A percentile compares a stretch with the other conserved stretches of the same genome.
phyloP scores from a whole-genome alignment of 1,284 basidiomycete genomes.

The Retiboletus flavoniger region DNA sequence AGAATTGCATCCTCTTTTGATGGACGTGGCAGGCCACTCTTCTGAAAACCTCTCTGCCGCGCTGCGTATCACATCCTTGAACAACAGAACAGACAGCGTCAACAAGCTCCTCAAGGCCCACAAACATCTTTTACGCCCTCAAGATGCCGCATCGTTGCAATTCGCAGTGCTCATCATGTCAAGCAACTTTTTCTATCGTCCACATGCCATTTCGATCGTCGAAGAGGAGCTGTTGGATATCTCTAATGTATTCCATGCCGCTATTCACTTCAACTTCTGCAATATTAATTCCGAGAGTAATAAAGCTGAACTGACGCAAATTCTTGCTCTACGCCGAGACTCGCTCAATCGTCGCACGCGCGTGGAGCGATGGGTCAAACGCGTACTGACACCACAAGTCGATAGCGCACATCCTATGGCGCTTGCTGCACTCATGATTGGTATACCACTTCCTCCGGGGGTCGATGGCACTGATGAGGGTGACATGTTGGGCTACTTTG shows the following conservation, averaged over 20 bases:
- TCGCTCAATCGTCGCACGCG: conserved; percentile 43
- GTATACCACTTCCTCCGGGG: conserved; percentile 48
- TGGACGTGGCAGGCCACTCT: conserved; percentile 44
- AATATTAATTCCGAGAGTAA: conserved; percentile 44
- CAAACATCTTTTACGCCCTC: conserved; percentile 55
- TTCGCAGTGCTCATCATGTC: conserved; percentile 43
- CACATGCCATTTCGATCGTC: conserved; percentile 42
- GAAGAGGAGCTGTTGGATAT: conserved; percentile 53
- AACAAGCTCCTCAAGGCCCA: conserved; percentile 44
- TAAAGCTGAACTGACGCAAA: conserved; percentile 42
- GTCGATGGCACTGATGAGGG: conserved; percentile 34
- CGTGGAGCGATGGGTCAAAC: conserved; percentile 53
- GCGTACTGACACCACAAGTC: conserved; percentile 42
- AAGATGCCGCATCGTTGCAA: conserved; percentile 49
- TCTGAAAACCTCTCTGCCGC: conserved; percentile 54
- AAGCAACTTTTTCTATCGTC: conserved; percentile 28
- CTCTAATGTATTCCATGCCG: conserved; percentile 40
- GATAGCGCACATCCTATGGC: conserved; percentile 50
- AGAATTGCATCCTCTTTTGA: conserved; percentile 40
- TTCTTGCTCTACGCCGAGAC: conserved; percentile 43
- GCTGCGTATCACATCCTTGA: conserved; percentile 48
- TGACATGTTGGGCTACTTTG: conserved; percentile 50
- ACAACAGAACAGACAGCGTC: conserved; percentile 38
- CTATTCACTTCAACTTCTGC: conserved; percentile 46
- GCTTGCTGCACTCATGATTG: conserved; percentile 69